Base-by-base conservation (phyloP, 2,329 filamentous ascomycete species). In the Cladophialophora immunda region DNA sequence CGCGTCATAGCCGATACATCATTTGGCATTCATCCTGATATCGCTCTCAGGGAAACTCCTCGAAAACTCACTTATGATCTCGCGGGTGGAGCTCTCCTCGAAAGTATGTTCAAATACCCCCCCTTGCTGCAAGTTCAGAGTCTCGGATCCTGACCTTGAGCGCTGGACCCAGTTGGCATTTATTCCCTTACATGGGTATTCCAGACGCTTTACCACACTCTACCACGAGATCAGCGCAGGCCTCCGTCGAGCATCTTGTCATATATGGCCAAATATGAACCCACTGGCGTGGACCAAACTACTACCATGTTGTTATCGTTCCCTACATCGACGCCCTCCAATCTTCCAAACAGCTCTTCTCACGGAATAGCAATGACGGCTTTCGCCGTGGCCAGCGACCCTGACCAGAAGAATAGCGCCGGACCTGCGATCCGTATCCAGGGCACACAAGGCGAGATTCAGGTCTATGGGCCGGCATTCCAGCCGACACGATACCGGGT, bases 151-250 rank as follows among this genome's bases (percentile, higher is more conserved):
- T 30, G n/a, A 45, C 19, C 3, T 17, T 58, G 13, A 58, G 27
- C 38, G 32, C 17, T 4, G 56, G 1, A 22, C 78, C 79, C 17
- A 55, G 52, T 97, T 64, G 93, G 93, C 69, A 90, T 97, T 79
- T 97, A 97, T 81, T 88, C 92, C 54, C 81, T 97, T 68, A 96
- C 92, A 32, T 97, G 93, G 93, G 86, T 97, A 32, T 97, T 97
- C 80, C 59, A 71, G 69, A 72, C 58, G 19, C 68, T 69, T 61
- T 73, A 66, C 58, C 92, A 93, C 78, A 87, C 91, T 3, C 90
- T 94, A 74, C 30, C 47, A 25, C 13, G 25, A 45, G 52, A 30
- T 30, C 15, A 57, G 30, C 19, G 36, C 15, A 36, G 29, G 32
- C 85, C 54, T 34, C 29, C 30, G 15, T 36, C 30, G 25, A 57